Conservation (phyloP, 805 yeast genomes). For the Hanseniaspora lindneri region DNA sequence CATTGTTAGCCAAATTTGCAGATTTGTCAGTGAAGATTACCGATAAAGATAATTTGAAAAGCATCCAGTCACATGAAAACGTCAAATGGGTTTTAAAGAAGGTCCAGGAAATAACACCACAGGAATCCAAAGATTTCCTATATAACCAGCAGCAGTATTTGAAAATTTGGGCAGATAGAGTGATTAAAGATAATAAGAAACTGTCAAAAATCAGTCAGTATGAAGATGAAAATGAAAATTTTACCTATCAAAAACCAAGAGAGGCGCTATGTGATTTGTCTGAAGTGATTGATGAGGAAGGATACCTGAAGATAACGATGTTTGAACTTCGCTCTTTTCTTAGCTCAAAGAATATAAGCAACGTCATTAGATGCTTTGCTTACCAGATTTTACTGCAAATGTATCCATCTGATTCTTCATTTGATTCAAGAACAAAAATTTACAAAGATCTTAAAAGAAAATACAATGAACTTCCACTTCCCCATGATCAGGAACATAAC, state of each 20-base stretch:
- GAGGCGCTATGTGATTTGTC: neutral
- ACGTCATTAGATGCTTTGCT: constrained; percentile 49
- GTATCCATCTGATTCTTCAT: constrained; percentile 78
- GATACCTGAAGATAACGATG: constrained; percentile 60
- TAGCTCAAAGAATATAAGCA: constrained; percentile 31
- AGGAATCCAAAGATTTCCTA: constrained; percentile 41
- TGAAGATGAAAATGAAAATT: neutral
- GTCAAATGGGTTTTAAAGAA: constrained; percentile 47
- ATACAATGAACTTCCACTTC: constrained; percentile 36
- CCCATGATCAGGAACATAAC: constrained; percentile 55
- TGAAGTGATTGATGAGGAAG: constrained; percentile 47
- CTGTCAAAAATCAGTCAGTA: constrained; percentile 3
- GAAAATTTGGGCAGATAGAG: constrained; percentile 6
- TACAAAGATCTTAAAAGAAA: constrained; percentile 31
- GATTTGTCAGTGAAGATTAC: constrained; percentile 43
- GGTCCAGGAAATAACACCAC: constrained; percentile 51
- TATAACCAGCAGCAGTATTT: constrained; percentile 11
- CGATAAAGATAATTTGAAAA: constrained; percentile 11
- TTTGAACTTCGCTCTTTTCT: constrained; percentile 34
- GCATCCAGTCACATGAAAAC: constrained; percentile 21
- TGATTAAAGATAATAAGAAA: constrained; percentile 1
- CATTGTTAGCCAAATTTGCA: constrained; percentile 71
- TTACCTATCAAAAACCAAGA: neutral
- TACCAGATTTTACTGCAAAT: constrained; percentile 81
- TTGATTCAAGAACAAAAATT: constrained; percentile 55